These are phyloP conservation scores for Pyrenophora graminea DNA, from an alignment of 2,329 filamentous ascomycete genomes.

Conservation along the genomic window DNA sequence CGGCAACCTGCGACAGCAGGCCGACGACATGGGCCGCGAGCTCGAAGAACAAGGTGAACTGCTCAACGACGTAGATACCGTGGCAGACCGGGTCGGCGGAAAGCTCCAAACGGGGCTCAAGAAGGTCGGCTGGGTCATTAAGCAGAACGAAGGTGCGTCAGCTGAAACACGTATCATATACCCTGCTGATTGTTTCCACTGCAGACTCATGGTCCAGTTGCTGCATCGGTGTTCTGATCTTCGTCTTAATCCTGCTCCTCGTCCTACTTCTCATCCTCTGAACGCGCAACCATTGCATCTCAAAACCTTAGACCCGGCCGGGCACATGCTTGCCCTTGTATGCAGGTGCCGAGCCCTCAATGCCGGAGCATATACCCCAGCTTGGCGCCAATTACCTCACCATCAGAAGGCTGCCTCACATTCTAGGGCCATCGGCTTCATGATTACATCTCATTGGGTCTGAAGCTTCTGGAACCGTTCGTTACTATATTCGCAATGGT, in stretches of 20 bases:
- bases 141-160: constrained; percentile 79
- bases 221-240: constrained; percentile 86
- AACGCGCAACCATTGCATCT: constrained; percentile 29
- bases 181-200: constrained; percentile 7
- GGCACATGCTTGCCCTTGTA: not conserved
- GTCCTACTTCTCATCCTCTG: constrained; percentile 72
- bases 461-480: constrained; percentile 48
- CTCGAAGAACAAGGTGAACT: constrained; percentile 92
- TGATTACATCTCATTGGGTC: constrained; percentile 4
- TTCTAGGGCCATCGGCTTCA: constrained; percentile 41
- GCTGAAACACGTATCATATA: not conserved
- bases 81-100: constrained; percentile 85
- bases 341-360: not conserved
- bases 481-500: constrained; percentile 4
- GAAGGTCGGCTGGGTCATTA: constrained; percentile 82
- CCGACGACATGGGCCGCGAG: constrained; percentile 93
- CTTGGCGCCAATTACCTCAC: constrained; percentile 28
- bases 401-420: constrained; percentile 27
- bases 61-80: constrained; percentile 79
- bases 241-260: constrained; percentile 83
- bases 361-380: not conserved
- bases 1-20: constrained; percentile 85
- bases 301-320: constrained; percentile 1
- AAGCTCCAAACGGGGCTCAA: constrained; percentile 84
- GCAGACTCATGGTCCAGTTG: constrained; percentile 76